These are phyloP conservation scores for Vickermania ingenoplastis DNA, from an alignment of 208 protist species.

Conservation along the genomic window DNA sequence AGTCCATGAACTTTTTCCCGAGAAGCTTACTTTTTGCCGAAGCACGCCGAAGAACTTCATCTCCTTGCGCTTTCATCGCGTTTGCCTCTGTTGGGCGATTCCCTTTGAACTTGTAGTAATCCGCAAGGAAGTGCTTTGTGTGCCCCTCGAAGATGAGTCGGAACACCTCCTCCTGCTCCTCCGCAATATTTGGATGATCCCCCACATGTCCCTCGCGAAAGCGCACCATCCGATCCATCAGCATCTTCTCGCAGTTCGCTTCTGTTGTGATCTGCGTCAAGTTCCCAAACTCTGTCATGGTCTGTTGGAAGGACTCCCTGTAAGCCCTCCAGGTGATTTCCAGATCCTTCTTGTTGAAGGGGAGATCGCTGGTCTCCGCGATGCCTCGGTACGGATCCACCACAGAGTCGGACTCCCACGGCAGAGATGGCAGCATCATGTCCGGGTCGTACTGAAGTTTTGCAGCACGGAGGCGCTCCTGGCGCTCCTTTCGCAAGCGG, in stretches of 20 bases:
- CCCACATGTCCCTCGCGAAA: slow-evolving; percentile 67
- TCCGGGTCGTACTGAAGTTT: slow-evolving; percentile 74
- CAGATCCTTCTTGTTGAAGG: slow-evolving; percentile 69
- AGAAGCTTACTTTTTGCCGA: slow-evolving; percentile 81
- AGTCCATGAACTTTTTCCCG: slow-evolving; percentile 81
- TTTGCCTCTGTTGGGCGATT: slow-evolving; percentile 63
- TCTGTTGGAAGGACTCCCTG: slow-evolving; percentile 69
- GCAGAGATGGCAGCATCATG: slow-evolving; percentile 70
- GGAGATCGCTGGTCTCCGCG: slow-evolving; percentile 38
- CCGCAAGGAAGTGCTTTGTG: slow-evolving; percentile 80
- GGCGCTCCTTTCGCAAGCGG: slow-evolving; percentile 54
- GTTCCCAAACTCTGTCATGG: slow-evolving; percentile 76
- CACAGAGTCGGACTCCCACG: slow-evolving; percentile 82
- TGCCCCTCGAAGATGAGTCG: slow-evolving; percentile 77
- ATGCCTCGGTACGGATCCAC: slow-evolving; percentile 78
- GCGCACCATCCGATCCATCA: slow-evolving; percentile 64
- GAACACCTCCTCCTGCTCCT: slow-evolving; percentile 67
- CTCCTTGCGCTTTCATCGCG: slow-evolving; percentile 62
- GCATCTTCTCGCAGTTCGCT: slow-evolving; percentile 69
- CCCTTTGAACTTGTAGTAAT: slow-evolving; percentile 81
- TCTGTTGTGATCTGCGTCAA: slow-evolving; percentile 71
- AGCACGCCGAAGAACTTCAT: slow-evolving; percentile 66
- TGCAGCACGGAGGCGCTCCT: slow-evolving; percentile 60
- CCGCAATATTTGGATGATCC: slow-evolving; percentile 63
- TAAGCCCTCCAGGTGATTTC: slow-evolving; percentile 76